These are phyloP conservation scores for Pichia sp. DNA, from an alignment of 1,139 yeast genomes.

Conservation along the genomic window DNA sequence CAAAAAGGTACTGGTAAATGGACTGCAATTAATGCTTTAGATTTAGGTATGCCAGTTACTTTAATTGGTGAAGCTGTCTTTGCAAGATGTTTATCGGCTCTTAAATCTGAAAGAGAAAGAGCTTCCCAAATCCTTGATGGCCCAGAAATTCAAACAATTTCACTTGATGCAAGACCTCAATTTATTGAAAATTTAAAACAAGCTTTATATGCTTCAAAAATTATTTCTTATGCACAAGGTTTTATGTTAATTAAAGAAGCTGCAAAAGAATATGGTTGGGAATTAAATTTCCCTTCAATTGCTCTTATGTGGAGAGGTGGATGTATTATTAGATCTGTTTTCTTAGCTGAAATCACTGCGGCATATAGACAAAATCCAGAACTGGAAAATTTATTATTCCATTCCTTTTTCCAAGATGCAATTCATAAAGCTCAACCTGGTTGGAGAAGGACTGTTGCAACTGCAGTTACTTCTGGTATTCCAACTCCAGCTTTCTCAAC, in stretches of 20 bases:
- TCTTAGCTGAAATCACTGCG: conserved; percentile 93
- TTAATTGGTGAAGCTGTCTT: conserved; percentile 98
- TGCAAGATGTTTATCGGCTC: conserved; percentile 90
- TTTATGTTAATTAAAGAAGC: conserved; percentile 99
- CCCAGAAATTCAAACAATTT: conserved; percentile 52
- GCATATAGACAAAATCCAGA: conserved; percentile 94
- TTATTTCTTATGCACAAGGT: conserved; percentile 98
- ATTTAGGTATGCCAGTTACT: conserved; percentile 97
- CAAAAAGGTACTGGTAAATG: conserved; percentile 99
- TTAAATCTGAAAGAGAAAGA: conserved; percentile 82
- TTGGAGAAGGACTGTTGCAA: conserved; percentile 85
- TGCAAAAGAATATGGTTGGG: conserved; percentile 95
- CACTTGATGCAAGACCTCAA: conserved; percentile 67
- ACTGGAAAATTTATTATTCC: conserved; percentile 90
- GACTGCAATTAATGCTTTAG: conserved; percentile 98
- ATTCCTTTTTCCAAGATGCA: conserved; percentile 90
- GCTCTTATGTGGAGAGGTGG: conserved; percentile 99
- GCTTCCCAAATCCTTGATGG: conserved; percentile 79
- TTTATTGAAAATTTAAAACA: conserved; percentile 94
- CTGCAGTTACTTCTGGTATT: conserved; percentile 78
- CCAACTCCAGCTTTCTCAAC: conserved; percentile 98
- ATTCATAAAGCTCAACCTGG: conserved; percentile 90
- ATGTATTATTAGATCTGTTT: conserved; percentile 97
- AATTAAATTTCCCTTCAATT: conserved; percentile 94
- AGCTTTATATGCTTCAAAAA: conserved; percentile 97